Conservation (phyloP, 1,139 yeast genomes). For the Hansenula lynferdii region DNA sequence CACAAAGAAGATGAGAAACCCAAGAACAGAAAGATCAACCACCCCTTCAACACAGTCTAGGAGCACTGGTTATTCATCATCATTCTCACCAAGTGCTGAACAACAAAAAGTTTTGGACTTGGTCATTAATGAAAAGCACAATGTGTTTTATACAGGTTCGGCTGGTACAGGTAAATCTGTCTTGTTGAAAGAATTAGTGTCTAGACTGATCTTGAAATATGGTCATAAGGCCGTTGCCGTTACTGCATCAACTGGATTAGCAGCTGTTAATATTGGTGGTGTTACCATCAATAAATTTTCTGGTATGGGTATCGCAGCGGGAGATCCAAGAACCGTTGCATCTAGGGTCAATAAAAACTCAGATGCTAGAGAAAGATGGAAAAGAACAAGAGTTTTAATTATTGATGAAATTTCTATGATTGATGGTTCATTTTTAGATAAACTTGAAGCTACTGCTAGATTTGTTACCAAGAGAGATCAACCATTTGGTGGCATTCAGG, state of each 20-base stretch:
- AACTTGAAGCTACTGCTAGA: slow-evolving; percentile 59
- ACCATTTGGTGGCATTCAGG: slow-evolving; percentile 82
- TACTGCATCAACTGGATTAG: slow-evolving; percentile 90
- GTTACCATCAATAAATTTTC: slow-evolving; percentile 74
- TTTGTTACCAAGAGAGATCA: slow-evolving; percentile 38
- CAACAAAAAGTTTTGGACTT: slow-evolving; percentile 49
- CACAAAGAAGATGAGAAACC: slow-evolving; percentile 14
- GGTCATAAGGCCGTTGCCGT: slow-evolving; percentile 59
- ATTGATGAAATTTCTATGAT: slow-evolving; percentile 86
- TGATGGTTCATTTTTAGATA: slow-evolving; percentile 61
- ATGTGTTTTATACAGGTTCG: slow-evolving; percentile 70
- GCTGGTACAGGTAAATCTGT: slow-evolving; percentile 89
- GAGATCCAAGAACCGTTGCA: slow-evolving; percentile 38
- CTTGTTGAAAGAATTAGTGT: slow-evolving; percentile 56
- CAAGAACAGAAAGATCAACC: slow-evolving; percentile 11
- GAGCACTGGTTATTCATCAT: neutral
- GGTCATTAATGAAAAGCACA: slow-evolving; percentile 44
- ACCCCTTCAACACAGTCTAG: neutral
- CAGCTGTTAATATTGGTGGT: slow-evolving; percentile 87
- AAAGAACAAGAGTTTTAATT: slow-evolving; percentile 52
- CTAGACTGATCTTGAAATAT: slow-evolving; percentile 33
- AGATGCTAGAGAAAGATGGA: slow-evolving; percentile 51
- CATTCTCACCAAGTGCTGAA: slow-evolving; percentile 30
- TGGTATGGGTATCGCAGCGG: slow-evolving; percentile 72
- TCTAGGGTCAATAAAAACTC: slow-evolving; percentile 42